phyloP scores from a whole-genome alignment of 495 filamentous ascomycete species.

The Physcia stellaris region DNA sequence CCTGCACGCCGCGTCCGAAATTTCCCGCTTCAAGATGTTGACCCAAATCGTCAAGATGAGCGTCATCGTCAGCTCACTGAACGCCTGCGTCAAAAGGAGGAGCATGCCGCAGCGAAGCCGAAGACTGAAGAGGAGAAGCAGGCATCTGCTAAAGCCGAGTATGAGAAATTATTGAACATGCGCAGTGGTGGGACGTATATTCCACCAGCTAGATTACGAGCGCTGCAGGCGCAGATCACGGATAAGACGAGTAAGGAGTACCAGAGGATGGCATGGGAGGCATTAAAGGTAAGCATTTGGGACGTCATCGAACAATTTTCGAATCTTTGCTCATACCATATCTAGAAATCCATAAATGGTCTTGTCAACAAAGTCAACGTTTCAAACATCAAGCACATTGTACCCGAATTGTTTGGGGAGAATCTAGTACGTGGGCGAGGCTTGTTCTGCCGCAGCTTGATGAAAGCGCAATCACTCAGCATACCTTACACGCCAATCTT shows the following conservation, averaged over 20 bases:
- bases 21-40: constrained; percentile 29
- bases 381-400: constrained; percentile 93
- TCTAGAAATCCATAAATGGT: constrained; percentile 98
- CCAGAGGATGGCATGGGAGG: constrained; percentile 98
- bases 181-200: constrained; percentile 94
- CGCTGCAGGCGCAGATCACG: constrained; percentile 90
- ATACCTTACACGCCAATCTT: constrained; percentile 93
- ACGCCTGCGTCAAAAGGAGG: constrained; percentile 41
- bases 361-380: constrained; percentile 98
- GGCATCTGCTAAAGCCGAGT: constrained; percentile 72
- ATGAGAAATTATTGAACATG: constrained; percentile 77
- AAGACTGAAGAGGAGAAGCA: constrained; percentile 76
- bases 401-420: constrained; percentile 88
- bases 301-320: too few relatives aligned
- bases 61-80: constrained; percentile 49
- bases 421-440: constrained; percentile 85
- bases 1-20: not conserved
- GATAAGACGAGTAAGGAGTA: constrained; percentile 95
- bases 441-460: constrained; percentile 85
- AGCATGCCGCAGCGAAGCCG: constrained; percentile 38
- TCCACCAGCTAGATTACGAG: constrained; percentile 77
- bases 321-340: too few relatives aligned
- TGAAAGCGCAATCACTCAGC: constrained; percentile 95
- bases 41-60: constrained; percentile 43
- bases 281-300: too few relatives aligned